Evolutionary conservation across 2,329 filamentous ascomycete genomes (phyloP).

Genomic region (Akanthomyces muscarius): DNA sequence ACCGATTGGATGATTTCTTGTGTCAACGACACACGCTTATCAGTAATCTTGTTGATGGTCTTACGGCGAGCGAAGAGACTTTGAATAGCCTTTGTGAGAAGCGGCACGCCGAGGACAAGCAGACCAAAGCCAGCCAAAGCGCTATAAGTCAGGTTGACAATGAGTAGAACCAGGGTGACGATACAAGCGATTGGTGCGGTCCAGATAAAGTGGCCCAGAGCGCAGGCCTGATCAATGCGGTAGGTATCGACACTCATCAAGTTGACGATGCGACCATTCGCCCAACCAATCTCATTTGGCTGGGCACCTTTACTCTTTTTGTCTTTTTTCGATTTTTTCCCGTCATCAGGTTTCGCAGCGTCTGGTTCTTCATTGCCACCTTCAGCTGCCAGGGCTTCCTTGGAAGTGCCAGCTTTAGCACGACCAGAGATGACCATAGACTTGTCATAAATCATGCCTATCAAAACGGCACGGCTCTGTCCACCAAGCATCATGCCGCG

Average conservation of each 20-base stretch:
- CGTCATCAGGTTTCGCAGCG: constrained; percentile 37
- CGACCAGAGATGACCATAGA: constrained; percentile 83
- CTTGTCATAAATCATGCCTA: constrained; percentile 87
- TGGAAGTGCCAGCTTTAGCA: constrained; percentile 74
- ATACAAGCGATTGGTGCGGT: constrained; percentile 74
- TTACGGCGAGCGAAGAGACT: constrained; percentile 70
- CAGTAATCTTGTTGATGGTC: constrained; percentile 87
- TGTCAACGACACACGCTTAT: constrained; percentile 84
- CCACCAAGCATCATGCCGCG: constrained; percentile 89
- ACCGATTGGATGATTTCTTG: constrained; percentile 91
- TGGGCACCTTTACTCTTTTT: constrained; percentile 25
- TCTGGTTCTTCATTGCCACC: constrained; percentile 42
- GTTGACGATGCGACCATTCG: constrained; percentile 86
- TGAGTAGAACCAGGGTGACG: constrained; percentile 72
- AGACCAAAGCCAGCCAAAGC: constrained; percentile 84
- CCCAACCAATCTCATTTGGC: constrained; percentile 74
- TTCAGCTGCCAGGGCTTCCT: constrained; percentile 30
- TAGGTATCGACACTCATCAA: constrained; percentile 95
- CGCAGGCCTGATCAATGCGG: constrained; percentile 82
- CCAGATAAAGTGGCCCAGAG: constrained; percentile 90
- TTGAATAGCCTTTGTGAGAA: constrained; percentile 73
- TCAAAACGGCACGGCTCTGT: constrained; percentile 74
- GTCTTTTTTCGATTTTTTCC: constrained; percentile 35
- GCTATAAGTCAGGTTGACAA: constrained; percentile 87
- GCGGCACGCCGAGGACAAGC: constrained; percentile 71